A percentile compares a stretch with the other conserved stretches of the same genome.
Evolutionary conservation across 2,329 filamentous ascomycete genomes (phyloP).

Genomic region (Aspergillus brunneoviolaceus): DNA sequence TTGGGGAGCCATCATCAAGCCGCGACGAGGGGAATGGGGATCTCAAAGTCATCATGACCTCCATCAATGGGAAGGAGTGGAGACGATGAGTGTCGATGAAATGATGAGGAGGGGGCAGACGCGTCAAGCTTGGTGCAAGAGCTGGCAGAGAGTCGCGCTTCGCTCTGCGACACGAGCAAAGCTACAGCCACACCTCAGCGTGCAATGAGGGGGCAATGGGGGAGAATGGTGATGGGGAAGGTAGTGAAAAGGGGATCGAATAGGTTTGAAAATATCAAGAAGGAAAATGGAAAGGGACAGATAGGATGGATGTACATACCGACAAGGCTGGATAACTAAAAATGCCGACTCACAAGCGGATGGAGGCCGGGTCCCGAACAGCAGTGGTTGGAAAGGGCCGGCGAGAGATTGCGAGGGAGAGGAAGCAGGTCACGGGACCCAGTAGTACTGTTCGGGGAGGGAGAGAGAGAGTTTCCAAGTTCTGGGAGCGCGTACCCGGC

Average conservation of each 20-base stretch:
- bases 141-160: conserved; percentile 23
- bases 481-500: too few relatives aligned
- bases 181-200: conserved; percentile 24
- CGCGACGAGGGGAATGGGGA: conserved; percentile 19
- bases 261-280: not conserved
- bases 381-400: conserved; percentile 31
- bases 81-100: conserved; percentile 7
- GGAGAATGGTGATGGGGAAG: conserved; percentile 5
- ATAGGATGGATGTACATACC: conserved; percentile 35
- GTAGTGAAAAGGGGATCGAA: not conserved
- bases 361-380: conserved; percentile 39
- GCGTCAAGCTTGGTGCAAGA: conserved; percentile 22
- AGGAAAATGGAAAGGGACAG: conserved; percentile 3
- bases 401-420: conserved; percentile 22
- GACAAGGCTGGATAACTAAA: conserved; percentile 43
- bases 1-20: conserved; percentile 20
- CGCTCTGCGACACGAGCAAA: conserved; percentile 26
- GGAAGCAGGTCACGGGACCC: conserved; percentile 30
- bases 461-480: too few relatives aligned
- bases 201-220: conserved; percentile 8
- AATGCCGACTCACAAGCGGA: conserved; percentile 41
- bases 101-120: conserved; percentile 20
- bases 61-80: not conserved
- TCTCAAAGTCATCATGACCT: conserved; percentile 7
- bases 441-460: conserved; percentile 10